A percentile compares a stretch with the other conserved stretches of the same genome.
These are phyloP conservation scores for Globisporangium paddicum DNA, from an alignment of 352 stramenopile genomes.

Conservation along the genomic window DNA sequence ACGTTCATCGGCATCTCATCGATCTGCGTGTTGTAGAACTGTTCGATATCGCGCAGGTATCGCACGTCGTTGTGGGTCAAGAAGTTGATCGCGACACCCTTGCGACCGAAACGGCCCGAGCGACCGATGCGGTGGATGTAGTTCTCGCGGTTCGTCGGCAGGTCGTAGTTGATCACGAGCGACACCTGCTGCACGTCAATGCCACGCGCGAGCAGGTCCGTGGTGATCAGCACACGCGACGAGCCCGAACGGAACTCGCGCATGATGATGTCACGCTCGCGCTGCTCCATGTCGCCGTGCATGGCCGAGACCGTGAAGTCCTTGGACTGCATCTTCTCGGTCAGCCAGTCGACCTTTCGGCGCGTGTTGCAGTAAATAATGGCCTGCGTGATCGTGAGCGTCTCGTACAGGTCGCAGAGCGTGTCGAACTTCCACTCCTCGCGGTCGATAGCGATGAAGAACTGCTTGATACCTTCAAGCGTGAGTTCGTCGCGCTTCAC, in stretches of 20 bases:
- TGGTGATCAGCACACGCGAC: conserved; percentile 99
- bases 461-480: conserved; percentile 99
- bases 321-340: conserved; percentile 98
- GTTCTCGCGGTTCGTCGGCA: conserved; percentile 99
- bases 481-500: conserved; percentile 99
- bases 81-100: conserved; percentile 99
- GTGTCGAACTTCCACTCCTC: conserved; percentile 99
- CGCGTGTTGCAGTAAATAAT: conserved; percentile 99
- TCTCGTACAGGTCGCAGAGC: conserved; percentile 99
- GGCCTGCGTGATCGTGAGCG: conserved; percentile 98
- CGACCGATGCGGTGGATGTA: conserved; percentile 99
- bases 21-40: conserved; percentile 99
- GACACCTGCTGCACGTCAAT: conserved; percentile 99
- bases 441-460: conserved; percentile 98
- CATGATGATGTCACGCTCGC: conserved; percentile 99
- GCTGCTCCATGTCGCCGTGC: conserved; percentile 99
- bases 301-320: conserved; percentile 99
- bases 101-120: conserved; percentile 99
- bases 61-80: conserved; percentile 97
- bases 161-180: conserved; percentile 99
- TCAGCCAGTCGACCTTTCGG: conserved; percentile 99
- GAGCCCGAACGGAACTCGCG: conserved; percentile 99
- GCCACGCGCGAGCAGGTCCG: conserved; percentile 98
- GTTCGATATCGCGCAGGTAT: conserved; percentile 99
- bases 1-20: conserved; percentile 99